Evolutionary conservation across 1,139 yeast species (phyloP), one percentile per base, ranked within the genome.

Genomic region (Diutina pseudorugosa): DNA sequence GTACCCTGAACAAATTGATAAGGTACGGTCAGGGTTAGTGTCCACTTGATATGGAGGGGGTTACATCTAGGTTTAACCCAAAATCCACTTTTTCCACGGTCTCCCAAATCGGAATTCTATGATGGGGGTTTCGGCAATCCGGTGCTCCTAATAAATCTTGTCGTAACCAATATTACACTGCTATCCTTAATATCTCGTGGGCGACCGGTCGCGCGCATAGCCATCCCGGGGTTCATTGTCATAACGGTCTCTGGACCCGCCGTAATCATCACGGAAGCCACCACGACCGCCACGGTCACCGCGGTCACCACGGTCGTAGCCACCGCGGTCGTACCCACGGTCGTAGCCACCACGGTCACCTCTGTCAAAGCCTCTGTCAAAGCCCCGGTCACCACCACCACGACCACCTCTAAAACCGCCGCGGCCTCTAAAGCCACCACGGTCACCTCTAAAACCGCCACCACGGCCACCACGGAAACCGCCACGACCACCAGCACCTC

Each of bases 131-230:
- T 30, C 36, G 36, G 36, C n/a, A 30, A 30, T 30, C 36, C 36
- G 36, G 36, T 30, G 36, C 36, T 30, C 36, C 36, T 30, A 30
- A 30, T 30, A 30, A 30, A 30, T 11, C n/a, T 23, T 23, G 25
- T 30, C 36, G 36, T 30, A 30, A 30, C 36, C 36, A 30, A 30
- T 30, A 30, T 30, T 30, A 30, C 36, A 30, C 36, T 30, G 36
- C 36, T 30, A 30, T 30, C 36, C 36, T 30, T 54, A 58, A 56
- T 57, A 58, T 41, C 60, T 57, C 49, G 60, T 58, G 7, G 60
- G 60, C 27, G 60, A 58, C 53, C 83, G 77, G 63, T 79, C 83
- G 68, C 83, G 77, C 57, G 69, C 70, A 62, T 70, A 68, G 54
- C 74, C 49, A 16, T 27, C 20, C 42, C 20, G 20, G 4, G 36